These are phyloP conservation scores for Ganoderma leucocontextum DNA, from an alignment of 1,284 basidiomycete species.

Conservation along the genomic window DNA sequence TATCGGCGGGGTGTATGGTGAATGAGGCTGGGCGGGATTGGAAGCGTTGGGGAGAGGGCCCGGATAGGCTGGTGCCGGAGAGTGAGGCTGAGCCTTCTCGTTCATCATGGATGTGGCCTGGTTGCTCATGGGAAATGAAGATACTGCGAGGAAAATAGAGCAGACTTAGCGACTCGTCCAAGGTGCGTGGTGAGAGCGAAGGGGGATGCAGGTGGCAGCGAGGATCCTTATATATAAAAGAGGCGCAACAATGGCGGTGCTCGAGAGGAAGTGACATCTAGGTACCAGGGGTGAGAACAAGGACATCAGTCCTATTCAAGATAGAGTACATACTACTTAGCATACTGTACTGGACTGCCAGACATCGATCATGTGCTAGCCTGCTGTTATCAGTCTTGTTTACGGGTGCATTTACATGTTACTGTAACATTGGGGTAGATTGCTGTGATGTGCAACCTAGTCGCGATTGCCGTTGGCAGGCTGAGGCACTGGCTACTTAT, in stretches of 20 bases:
- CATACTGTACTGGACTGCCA: too few relatives aligned
- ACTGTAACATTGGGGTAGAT: neutral
- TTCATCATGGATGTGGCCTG: constrained; percentile 16
- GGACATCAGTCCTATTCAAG: constrained; percentile 2
- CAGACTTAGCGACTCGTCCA: neutral
- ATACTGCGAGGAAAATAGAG: neutral
- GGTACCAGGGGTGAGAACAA: constrained; percentile 9
- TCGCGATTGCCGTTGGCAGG: neutral
- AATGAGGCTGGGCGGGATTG: constrained; percentile 1
- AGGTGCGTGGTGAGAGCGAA: neutral
- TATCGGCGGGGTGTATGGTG: constrained; percentile 9
- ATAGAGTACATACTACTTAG: neutral
- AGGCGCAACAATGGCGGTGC: neutral
- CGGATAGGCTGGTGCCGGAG: constrained; percentile 8
- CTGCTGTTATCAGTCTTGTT: neutral
- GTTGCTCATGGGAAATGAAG: neutral
- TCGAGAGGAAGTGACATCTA: neutral
- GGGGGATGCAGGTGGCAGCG: neutral
- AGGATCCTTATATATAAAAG: neutral
- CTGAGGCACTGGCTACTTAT: too few relatives aligned
- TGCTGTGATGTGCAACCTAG: neutral
- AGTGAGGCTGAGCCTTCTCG: constrained; percentile 19
- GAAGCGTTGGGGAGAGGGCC: constrained; percentile 3
- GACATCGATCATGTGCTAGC: neutral
- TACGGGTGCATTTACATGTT: neutral